Evolutionary conservation across 306 rosid species (phyloP), one percentile per base, ranked within the genome.

Genomic region (Lathyrus tuberosus): DNA sequence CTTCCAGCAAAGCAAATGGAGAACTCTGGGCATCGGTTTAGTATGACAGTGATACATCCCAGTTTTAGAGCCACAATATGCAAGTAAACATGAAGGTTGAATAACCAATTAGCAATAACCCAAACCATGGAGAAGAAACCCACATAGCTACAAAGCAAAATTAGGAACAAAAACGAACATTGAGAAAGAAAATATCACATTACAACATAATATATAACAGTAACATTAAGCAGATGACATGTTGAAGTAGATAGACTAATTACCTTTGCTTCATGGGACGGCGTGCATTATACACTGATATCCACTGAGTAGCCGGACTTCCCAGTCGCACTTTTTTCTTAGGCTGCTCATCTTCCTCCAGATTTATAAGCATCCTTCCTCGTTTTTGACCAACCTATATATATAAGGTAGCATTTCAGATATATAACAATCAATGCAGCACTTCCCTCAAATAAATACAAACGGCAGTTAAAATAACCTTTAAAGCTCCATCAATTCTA

Each of bases 181-280:
- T 17, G 53, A 67, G 40, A 14, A 53, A 76, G 35, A 62, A 62
- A 53, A 69, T 13, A 35, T 7, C 31, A 22, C 12, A 43, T 51
- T 63, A 40, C 35, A 65, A 44, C 16, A 66, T 56, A 28, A 18
- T 46, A 8, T 33, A 41, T 58, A 61, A 33, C 47, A 76, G 47
- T 37, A 8, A 48, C 28, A 26, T 56, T 37, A 65, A 57, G 42
- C 53, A 33, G 59, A 51, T 14, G 67, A 54, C 24, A 43, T 54
- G 65, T 31, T 15, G 67, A 66, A 26, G 59, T 59, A 26, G 38
- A 69, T 48, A 62, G 63, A n/a, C 37, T 24, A 65, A 79, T 67
- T 64, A 92, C 97, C 97, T 92, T 71, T 89, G 97, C 85, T 92
- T 92, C 97, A 92, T 92, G 54, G 96, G 95, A 52, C 95, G 89